phyloP scores from a whole-genome alignment of 805 yeast genomes.

The Candida saitoana region DNA sequence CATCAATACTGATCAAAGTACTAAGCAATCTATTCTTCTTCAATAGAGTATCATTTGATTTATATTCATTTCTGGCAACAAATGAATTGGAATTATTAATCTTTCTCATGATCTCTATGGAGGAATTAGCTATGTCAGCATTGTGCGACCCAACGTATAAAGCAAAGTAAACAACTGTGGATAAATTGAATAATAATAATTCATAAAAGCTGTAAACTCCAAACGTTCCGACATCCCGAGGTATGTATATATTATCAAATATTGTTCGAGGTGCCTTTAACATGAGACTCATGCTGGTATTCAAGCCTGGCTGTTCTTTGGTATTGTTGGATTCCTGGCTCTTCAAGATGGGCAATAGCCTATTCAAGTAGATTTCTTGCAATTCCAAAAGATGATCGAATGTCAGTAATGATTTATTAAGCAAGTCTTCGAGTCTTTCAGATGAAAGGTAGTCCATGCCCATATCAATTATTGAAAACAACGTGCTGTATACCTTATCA shows the following conservation, averaged over 20 bases:
- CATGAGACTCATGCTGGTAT: conserved; percentile 26
- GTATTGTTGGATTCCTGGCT: conserved; percentile 21
- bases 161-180: conserved; percentile 69
- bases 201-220: conserved; percentile 67
- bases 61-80: conserved; percentile 14
- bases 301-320: conserved; percentile 17
- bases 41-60: conserved; percentile 23
- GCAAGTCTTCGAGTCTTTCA: conserved; percentile 17
- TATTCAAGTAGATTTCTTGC: conserved; percentile 59
- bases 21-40: conserved; percentile 62
- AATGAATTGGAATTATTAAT: conserved; percentile 51
- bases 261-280: conserved; percentile 18
- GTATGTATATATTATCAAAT: conserved; percentile 32
- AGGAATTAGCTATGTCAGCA: conserved; percentile 44
- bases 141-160: conserved; percentile 64
- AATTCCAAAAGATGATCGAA: conserved; percentile 44
- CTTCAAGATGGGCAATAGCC: conserved; percentile 48
- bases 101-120: conserved; percentile 51
- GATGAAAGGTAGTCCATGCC: conserved; percentile 56
- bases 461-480: conserved; percentile 53
- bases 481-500: conserved; percentile 49
- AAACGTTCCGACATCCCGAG: conserved; percentile 49
- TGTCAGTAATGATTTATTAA: conserved; percentile 34
- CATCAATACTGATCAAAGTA: conserved; percentile 71
- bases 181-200: conserved; percentile 65